Percentiles rank a stretch among this genome's conserved stretches.
Evolutionary conservation across 352 stramenopile genomes (phyloP).

Genomic region (Phytophthora tubulina): DNA sequence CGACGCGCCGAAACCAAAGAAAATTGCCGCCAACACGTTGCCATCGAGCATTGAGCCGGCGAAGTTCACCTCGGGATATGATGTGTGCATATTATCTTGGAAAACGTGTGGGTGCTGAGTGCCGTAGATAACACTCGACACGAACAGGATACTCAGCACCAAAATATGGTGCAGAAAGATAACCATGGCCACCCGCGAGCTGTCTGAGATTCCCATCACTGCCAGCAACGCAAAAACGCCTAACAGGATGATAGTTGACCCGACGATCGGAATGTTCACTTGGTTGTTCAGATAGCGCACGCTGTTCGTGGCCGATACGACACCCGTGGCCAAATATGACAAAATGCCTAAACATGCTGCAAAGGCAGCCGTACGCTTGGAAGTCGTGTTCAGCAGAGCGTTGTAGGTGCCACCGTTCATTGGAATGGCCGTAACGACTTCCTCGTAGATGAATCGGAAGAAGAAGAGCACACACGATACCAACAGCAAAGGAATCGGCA

Average conservation of each 20-base stretch:
- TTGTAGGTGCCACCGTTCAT: constrained; percentile 94
- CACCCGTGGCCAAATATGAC: constrained; percentile 89
- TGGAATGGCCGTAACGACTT: constrained; percentile 89
- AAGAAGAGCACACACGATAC: constrained; percentile 69
- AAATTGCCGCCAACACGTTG: constrained; percentile 57
- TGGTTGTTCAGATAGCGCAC: constrained; percentile 84
- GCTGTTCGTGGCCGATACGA: constrained; percentile 66
- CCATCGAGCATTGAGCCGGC: constrained; percentile 48
- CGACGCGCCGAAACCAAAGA: constrained; percentile 76
- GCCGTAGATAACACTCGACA: constrained; percentile 61
- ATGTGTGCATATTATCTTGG: constrained; percentile 65
- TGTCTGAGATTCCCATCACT: constrained; percentile 85
- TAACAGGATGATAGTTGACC: constrained; percentile 55
- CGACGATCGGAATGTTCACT: constrained; percentile 54
- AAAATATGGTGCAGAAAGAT: constrained; percentile 86
- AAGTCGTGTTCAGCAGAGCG: constrained; percentile 90
- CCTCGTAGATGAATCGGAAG: constrained; percentile 87
- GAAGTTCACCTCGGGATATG: constrained; percentile 68
- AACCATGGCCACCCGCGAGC: constrained; percentile 69
- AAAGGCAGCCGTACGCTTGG: constrained; percentile 84
- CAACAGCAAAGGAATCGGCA: constrained; percentile 78
- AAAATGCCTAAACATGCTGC: constrained; percentile 86
- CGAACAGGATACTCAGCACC: constrained; percentile 67
- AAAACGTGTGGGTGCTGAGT: constrained; percentile 66
- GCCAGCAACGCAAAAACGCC: constrained; percentile 82